Conservation (phyloP, 169 alveolate species). For the Plasmodium gaboni region DNA sequence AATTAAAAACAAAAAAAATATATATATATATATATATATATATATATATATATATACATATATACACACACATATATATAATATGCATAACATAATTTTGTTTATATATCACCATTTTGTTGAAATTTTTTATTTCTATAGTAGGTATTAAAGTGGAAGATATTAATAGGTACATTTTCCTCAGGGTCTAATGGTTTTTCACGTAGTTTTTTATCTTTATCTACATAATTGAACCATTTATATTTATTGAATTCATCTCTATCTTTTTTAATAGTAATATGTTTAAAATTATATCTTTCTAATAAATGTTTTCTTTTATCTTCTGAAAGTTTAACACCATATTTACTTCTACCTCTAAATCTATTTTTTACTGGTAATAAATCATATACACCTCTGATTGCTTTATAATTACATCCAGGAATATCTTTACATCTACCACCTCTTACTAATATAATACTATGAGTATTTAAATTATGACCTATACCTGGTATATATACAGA, state of each 20-base stretch:
- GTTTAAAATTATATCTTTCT: conserved; percentile 71
- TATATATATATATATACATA: too few species aligned
- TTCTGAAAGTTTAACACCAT: conserved; percentile 79
- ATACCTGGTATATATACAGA: conserved; percentile 90
- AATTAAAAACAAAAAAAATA: too few species aligned
- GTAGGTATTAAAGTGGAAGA: conserved; percentile 83
- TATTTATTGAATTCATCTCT: conserved; percentile 79
- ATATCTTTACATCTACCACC: conserved; percentile 91
- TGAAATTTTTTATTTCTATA: conserved; percentile 75
- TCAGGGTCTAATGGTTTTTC: conserved; percentile 77
- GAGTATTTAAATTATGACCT: conserved; percentile 89
- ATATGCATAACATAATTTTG: neutral
- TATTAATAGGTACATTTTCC: conserved; percentile 81
- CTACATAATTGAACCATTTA: conserved; percentile 79
- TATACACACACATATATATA: too few species aligned
- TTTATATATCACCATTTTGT: conserved; percentile 2
- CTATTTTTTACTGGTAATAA: conserved; percentile 90
- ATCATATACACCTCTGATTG: conserved; percentile 88
- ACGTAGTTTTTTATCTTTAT: conserved; percentile 76
- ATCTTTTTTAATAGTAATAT: conserved; percentile 81
- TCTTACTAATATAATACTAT: conserved; percentile 87
- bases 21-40: too few species aligned
- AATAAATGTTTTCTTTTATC: conserved; percentile 78
- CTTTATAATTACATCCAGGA: conserved; percentile 90
- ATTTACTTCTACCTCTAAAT: conserved; percentile 83